Base-by-base conservation (phyloP, 2,329 filamentous ascomycete species). In the Hymenoscyphus linearis region DNA sequence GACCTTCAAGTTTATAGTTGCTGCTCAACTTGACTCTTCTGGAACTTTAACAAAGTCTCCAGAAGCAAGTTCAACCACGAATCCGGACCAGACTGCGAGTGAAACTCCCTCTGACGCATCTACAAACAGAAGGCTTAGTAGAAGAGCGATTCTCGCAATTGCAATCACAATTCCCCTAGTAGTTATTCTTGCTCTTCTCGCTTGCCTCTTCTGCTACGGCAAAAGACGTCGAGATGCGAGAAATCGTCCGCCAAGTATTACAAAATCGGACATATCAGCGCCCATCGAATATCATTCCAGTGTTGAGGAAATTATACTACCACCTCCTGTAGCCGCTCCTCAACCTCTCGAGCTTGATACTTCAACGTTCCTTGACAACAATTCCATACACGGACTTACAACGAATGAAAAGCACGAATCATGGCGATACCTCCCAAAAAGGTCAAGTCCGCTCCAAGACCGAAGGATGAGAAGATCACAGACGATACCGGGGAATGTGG, bases 241-340 rank as follows among this genome's bases (percentile, higher is more conserved):
- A 16, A 54, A 63, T 14, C 53, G 52, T 7, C 40, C 62, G 12
- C 26, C 25, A 3, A 61, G 27, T 22, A 53, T 61, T 4, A 55
- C 50, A 2, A 71, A 71, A 52, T 65, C 64, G 12, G 62, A 67
- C 3, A 70, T 69, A 13, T 70, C 69, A 31, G 64, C 60, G 16
- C 69, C 69, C 4, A 22, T 68, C 4, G 63, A 67, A 55, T 58
- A 40, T 27, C 62, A 53, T 31, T 62, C 60, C 3, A 67, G 63
- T 26, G 56, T 64, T 31, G 55, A 61, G 57, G 61, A 64, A 59
- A 62, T 60, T 14, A 40, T 63, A 10, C 40, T 59, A 31, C 60
- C 63, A 12, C 53, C 62, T 18, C 61, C 59, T 2, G 55, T 66
- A 13, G 57, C 61, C 18, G 62, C 60, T 25, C 67, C 65, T 14